A percentile compares a stretch with the other conserved stretches of the same genome.
These are phyloP conservation scores for Prunus davidiana DNA, from an alignment of 306 rosid genomes.

Conservation along the genomic window DNA sequence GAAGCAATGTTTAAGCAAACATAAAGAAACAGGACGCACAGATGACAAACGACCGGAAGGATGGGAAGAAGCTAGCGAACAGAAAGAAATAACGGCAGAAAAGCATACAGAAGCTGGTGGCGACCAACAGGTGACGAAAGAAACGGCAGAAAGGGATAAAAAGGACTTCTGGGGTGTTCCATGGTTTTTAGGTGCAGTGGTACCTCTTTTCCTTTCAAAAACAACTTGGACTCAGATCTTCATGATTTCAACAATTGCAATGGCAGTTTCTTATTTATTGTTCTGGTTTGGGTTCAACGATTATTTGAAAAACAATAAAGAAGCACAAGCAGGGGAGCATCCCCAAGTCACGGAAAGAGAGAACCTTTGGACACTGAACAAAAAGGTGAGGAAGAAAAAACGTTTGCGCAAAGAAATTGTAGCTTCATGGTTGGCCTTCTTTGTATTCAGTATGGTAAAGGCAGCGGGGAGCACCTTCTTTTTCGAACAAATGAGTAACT, in stretches of 20 bases:
- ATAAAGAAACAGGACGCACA: no score
- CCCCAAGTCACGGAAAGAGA: no score
- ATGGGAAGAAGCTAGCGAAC: neutral
- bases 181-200: neutral
- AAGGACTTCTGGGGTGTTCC: neutral
- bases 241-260: neutral
- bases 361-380: no score
- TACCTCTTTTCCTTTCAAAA: neutral
- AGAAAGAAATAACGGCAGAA: no score
- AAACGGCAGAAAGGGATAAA: no score
- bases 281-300: neutral
- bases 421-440: neutral
- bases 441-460: neutral
- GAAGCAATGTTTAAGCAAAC: neutral
- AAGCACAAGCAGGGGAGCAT: no score
- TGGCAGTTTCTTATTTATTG: neutral
- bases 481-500: neutral
- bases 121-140: no score
- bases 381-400: no score
- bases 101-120: no score
- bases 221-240: neutral
- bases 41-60: neutral
- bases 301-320: no score
- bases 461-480: neutral
- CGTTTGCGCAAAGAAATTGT: neutral